Conservation (phyloP, 805 yeast species). For the Barnettozyma sucrosica region DNA sequence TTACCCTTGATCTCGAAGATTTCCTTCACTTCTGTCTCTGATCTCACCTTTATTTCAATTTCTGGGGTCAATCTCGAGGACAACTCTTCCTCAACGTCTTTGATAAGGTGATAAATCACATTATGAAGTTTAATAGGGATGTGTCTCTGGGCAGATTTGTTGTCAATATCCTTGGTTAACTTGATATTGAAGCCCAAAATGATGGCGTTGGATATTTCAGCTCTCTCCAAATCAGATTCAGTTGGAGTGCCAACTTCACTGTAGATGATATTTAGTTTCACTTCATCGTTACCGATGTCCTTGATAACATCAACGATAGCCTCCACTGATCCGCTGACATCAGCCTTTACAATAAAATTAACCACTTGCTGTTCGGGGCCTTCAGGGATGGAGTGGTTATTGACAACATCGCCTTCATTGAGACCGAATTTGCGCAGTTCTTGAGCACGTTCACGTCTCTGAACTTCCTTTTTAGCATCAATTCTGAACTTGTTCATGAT, state of each 20-base stretch:
- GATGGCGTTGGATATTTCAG: conserved; percentile 62
- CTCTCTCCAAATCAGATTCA: conserved; percentile 61
- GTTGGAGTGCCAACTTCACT: conserved; percentile 76
- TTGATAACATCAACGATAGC: conserved; percentile 81
- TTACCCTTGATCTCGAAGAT: conserved; percentile 64
- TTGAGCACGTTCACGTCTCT: conserved; percentile 46
- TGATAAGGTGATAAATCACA: conserved; percentile 84
- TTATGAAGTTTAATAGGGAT: conserved; percentile 61
- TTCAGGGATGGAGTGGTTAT: conserved; percentile 19
- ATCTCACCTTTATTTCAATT: conserved; percentile 56
- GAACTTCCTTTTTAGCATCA: conserved; percentile 45
- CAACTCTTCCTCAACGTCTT: conserved; percentile 66
- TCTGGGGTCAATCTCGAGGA: conserved; percentile 57
- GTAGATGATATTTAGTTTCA: conserved; percentile 59
- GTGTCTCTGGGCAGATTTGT: conserved; percentile 50
- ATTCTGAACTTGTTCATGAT: conserved; percentile 62
- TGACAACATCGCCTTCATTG: conserved; percentile 29
- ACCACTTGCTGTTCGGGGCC: conserved; percentile 29
- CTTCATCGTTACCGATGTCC: conserved; percentile 84
- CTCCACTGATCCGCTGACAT: conserved; percentile 92
- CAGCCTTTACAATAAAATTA: conserved; percentile 77
- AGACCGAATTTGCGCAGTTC: conserved; percentile 60
- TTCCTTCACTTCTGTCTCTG: conserved; percentile 65
- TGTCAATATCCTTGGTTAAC: conserved; percentile 51
- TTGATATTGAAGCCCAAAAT: conserved; percentile 76